These are phyloP conservation scores for Sphaerobolus stellatus DNA, from an alignment of 1,284 basidiomycete genomes.

Conservation along the genomic window DNA sequence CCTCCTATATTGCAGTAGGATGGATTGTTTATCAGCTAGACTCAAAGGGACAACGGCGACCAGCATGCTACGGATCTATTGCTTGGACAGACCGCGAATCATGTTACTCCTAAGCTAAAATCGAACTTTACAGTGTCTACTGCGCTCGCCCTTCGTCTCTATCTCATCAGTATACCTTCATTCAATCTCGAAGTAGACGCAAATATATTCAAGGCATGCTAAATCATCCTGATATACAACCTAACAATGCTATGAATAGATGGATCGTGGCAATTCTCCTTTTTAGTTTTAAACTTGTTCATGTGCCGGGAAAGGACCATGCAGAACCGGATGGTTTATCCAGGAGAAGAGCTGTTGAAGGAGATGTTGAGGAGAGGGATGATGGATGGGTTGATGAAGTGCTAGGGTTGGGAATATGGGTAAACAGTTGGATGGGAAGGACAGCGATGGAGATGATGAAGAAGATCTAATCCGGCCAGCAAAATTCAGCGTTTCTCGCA, in stretches of 20 bases:
- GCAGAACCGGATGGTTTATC: constrained; percentile 39
- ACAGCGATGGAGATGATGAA: not conserved
- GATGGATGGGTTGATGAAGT: not conserved
- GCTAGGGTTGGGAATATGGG: not conserved
- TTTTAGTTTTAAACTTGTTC: constrained; percentile 35
- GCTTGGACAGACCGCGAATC: constrained; percentile 29
- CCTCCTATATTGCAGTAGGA: constrained; percentile 35
- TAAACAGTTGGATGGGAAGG: no score
- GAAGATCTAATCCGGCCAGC: not conserved
- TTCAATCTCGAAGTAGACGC: constrained; percentile 28
- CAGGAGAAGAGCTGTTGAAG: constrained; percentile 14
- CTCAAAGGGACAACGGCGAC: constrained; percentile 18
- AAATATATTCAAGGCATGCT: constrained; percentile 23
- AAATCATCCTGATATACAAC: constrained; percentile 39
- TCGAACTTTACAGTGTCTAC: constrained; percentile 43
- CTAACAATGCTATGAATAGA: constrained; percentile 35
- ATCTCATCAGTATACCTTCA: constrained; percentile 35
- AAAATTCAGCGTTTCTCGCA: not conserved
- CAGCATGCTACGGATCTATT: constrained; percentile 29
- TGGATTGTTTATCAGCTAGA: constrained; percentile 33
- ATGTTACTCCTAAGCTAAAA: constrained; percentile 41
- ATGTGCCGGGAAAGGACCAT: constrained; percentile 24
- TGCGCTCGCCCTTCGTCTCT: constrained; percentile 23
- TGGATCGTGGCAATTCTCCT: constrained; percentile 41
- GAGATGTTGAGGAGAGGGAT: not conserved